phyloP scores from a whole-genome alignment of 2,329 filamentous ascomycete species.

The Cladophialophora exuberans region DNA sequence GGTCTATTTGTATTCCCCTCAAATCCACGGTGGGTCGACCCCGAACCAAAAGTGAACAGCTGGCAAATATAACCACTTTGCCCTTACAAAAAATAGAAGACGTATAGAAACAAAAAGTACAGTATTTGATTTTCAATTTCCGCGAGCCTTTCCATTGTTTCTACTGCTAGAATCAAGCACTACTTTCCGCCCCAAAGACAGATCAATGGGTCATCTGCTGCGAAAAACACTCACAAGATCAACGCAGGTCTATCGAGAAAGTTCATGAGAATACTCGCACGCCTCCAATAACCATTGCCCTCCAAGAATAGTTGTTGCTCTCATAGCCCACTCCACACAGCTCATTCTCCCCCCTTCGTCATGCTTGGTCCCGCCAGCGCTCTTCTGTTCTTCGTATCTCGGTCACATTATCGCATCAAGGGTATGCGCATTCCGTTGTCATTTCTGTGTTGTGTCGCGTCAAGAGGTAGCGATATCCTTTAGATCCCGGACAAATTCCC shows the following conservation, averaged over 20 bases:
- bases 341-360: constrained; percentile 14
- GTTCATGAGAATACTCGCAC: constrained; percentile 18
- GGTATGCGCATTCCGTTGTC: constrained; percentile 2
- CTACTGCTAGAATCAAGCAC: neutral
- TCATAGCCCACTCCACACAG: too few relatives aligned
- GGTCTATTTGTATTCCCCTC: too few relatives aligned
- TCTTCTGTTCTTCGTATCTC: neutral
- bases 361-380: neutral
- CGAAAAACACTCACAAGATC: constrained; percentile 12
- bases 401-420: neutral
- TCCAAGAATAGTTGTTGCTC: too few relatives aligned
- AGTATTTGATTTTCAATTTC: too few relatives aligned
- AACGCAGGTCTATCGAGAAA: constrained; percentile 28
- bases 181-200: neutral
- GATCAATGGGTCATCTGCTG: constrained; percentile 1
- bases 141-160: too few relatives aligned
- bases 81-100: too few relatives aligned
- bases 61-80: too few relatives aligned
- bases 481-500: constrained; percentile 20
- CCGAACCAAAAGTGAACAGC: too few relatives aligned
- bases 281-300: too few relatives aligned
- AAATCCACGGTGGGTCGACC: too few relatives aligned
- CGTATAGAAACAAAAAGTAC: too few relatives aligned
- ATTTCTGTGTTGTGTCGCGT: constrained; percentile 14
- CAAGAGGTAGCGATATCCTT: constrained; percentile 24